Conservation (phyloP, 2,329 filamentous ascomycete genomes). For the Coniella lustricola region DNA sequence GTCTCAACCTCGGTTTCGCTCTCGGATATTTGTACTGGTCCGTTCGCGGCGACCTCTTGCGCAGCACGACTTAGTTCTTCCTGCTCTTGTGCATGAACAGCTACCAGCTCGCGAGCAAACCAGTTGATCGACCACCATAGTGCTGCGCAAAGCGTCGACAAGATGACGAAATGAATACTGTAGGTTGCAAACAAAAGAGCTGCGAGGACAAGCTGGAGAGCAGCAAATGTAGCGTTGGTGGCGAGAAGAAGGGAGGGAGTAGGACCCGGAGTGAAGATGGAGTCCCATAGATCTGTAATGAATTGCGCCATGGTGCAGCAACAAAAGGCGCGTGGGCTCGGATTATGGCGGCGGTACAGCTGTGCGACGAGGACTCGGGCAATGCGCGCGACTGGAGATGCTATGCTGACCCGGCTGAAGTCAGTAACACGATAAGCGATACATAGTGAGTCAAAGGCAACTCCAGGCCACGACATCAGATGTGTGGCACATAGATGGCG, state of each 20-base stretch:
- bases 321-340: background rate
- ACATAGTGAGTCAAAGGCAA: too few relatives aligned
- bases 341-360: background rate
- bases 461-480: too few relatives aligned
- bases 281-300: slow-evolving; percentile 76
- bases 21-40: slow-evolving; percentile 29
- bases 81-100: slow-evolving; percentile 37
- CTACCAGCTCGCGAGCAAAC: slow-evolving; percentile 67
- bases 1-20: slow-evolving; percentile 47
- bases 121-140: slow-evolving; percentile 96
- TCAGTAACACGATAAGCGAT: too few relatives aligned
- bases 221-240: slow-evolving; percentile 82
- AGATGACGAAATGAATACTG: slow-evolving; percentile 80
- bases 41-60: slow-evolving; percentile 29
- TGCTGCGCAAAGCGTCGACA: slow-evolving; percentile 71
- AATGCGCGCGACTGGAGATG: too few relatives aligned
- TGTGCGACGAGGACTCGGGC: background rate
- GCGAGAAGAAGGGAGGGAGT: slow-evolving; percentile 83
- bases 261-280: slow-evolving; percentile 86
- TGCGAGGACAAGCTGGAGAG: slow-evolving; percentile 73
- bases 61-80: slow-evolving; percentile 32
- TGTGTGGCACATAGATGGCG: background rate
- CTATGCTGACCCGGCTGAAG: too few relatives aligned
- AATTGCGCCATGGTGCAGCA: slow-evolving; percentile 48
- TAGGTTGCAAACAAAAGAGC: slow-evolving; percentile 71